Evolutionary conservation across 352 stramenopile genomes (phyloP).

Genomic region (Phytophthora sp.): DNA sequence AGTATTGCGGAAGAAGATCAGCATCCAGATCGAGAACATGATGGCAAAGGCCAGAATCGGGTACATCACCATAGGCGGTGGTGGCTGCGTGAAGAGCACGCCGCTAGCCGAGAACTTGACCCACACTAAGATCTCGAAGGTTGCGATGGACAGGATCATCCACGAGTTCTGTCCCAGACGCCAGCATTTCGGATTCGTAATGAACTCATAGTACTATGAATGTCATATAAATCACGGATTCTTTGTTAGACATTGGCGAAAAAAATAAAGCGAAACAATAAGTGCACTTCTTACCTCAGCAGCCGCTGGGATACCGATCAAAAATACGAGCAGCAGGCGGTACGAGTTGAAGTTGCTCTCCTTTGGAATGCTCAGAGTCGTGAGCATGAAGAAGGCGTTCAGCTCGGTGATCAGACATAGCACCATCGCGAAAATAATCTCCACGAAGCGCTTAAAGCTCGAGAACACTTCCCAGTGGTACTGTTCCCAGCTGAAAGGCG

Average conservation of each 20-base stretch:
- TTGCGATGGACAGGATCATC: conserved; percentile 81
- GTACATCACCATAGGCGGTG: conserved; percentile 58
- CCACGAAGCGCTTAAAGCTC: conserved; percentile 88
- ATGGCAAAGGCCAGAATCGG: conserved; percentile 65
- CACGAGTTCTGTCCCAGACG: conserved; percentile 84
- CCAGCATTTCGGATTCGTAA: conserved; percentile 77
- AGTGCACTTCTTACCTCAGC: conserved; percentile 70
- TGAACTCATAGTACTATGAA: conserved; percentile 84
- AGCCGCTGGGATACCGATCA: conserved; percentile 80
- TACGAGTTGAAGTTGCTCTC: conserved; percentile 89
- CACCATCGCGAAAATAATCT: conserved; percentile 87
- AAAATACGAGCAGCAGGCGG: conserved; percentile 75
- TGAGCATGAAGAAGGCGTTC: conserved; percentile 95
- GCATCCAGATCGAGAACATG: conserved; percentile 82
- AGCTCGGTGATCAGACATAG: conserved; percentile 89
- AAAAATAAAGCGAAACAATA: background rate
- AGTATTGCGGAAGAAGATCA: conserved; percentile 66
- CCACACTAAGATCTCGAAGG: conserved; percentile 84
- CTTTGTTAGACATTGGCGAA: background rate
- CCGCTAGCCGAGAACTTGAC: conserved; percentile 77
- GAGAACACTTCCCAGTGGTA: conserved; percentile 94
- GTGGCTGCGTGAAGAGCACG: conserved; percentile 64
- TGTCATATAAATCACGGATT: background rate
- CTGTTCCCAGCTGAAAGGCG: conserved; percentile 85
- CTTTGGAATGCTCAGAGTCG: conserved; percentile 87